A percentile compares a stretch with the other conserved stretches of the same genome.
These are phyloP conservation scores for Daldinia decipiens DNA, from an alignment of 495 filamentous ascomycete genomes.

Conservation along the genomic window DNA sequence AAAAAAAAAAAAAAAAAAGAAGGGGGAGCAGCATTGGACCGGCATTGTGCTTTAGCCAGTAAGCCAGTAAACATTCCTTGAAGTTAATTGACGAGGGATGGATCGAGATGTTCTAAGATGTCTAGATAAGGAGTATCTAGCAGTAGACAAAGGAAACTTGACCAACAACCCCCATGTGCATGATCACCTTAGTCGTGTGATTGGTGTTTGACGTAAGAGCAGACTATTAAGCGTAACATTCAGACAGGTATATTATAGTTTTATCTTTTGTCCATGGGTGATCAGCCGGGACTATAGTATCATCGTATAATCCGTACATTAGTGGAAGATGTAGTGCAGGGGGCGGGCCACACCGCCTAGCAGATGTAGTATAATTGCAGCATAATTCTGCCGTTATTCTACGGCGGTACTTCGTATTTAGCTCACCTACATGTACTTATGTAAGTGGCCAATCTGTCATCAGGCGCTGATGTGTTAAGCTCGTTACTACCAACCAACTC, in stretches of 20 bases:
- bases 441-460: conserved; percentile 48
- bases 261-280: neutral
- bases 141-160: conserved; percentile 36
- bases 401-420: neutral
- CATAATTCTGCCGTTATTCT: conserved; percentile 45
- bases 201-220: no score
- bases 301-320: no score
- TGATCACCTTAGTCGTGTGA: conserved; percentile 16
- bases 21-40: conserved; percentile 17
- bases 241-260: no score
- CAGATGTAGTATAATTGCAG: conserved; percentile 2
- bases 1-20: conserved; percentile 8
- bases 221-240: no score
- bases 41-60: conserved; percentile 33
- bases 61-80: conserved; percentile 38
- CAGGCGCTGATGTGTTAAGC: conserved; percentile 34
- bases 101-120: conserved; percentile 35
- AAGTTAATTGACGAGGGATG: conserved; percentile 33
- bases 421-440: no score
- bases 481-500: conserved; percentile 11
- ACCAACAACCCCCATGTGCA: conserved; percentile 33
- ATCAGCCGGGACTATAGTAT: neutral
- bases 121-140: conserved; percentile 45
- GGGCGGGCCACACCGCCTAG: conserved; percentile 39
- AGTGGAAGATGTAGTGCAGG: neutral